phyloP scores from a whole-genome alignment of 352 stramenopile genomes.

The Globisporangium rhizosaccharum region DNA sequence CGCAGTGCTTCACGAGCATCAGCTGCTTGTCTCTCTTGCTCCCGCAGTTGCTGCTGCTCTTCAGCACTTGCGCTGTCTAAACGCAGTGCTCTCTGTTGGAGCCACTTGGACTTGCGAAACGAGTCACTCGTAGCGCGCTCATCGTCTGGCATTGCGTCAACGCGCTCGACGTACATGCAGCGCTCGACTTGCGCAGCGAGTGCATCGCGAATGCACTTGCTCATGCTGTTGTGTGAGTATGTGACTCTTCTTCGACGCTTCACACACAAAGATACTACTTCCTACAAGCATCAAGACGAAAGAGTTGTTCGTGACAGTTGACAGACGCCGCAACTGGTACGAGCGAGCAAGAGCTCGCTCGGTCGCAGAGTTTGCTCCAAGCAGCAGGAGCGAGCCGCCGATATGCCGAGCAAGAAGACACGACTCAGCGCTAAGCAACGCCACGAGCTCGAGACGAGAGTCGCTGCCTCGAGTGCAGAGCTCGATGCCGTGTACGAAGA shows the following conservation, averaged over 20 bases:
- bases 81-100: slow-evolving; percentile 21
- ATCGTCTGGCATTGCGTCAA: slow-evolving; percentile 14
- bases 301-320: no score
- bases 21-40: not conserved
- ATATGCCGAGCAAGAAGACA: no score
- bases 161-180: slow-evolving; percentile 35
- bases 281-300: no score
- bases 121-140: slow-evolving; percentile 25
- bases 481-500: no score
- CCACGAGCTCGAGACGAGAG: no score
- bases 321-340: no score
- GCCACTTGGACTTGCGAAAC: slow-evolving; percentile 41
- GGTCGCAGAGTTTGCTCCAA: no score
- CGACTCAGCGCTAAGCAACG: no score
- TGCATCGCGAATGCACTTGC: slow-evolving; percentile 8
- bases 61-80: not conserved
- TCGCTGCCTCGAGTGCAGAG: no score
- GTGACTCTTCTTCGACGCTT: not conserved
- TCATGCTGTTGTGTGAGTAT: slow-evolving; percentile 7
- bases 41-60: not conserved
- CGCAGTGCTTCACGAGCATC: not conserved
- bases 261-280: not conserved
- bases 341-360: no score
- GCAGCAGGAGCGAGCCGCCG: no score
- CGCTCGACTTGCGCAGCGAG: slow-evolving; percentile 27